Evolutionary conservation across 2,329 filamentous ascomycete species (phyloP).

Genomic region (Phaeosphaeria sp.): DNA sequence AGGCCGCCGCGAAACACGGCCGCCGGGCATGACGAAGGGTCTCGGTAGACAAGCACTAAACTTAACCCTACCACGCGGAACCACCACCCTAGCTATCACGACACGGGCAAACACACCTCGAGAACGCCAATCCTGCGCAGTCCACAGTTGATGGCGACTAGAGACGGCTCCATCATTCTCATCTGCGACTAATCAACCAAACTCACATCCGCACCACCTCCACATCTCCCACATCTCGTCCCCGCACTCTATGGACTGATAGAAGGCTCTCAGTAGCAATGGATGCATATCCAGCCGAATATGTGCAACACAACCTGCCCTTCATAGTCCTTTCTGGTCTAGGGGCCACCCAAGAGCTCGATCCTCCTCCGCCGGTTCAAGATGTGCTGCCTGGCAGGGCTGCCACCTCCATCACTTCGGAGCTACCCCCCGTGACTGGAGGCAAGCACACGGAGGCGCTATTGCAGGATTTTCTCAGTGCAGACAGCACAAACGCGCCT

Average conservation of each 20-base stretch:
- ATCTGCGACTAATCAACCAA: background rate
- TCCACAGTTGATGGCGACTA: background rate
- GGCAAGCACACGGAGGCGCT: constrained; percentile 69
- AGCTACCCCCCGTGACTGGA: constrained; percentile 69
- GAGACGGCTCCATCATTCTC: background rate
- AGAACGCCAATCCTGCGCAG: background rate
- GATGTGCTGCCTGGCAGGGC: constrained; percentile 50
- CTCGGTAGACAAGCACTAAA: background rate
- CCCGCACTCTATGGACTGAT: background rate
- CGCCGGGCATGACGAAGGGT: background rate
- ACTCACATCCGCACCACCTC: background rate
- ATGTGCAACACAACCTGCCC: constrained; percentile 86
- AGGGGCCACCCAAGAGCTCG: constrained; percentile 37
- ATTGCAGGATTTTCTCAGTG: constrained; percentile 68
- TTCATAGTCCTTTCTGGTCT: constrained; percentile 84
- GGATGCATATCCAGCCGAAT: constrained; percentile 81
- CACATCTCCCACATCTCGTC: background rate
- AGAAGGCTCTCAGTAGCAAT: constrained; percentile 54
- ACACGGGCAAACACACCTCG: background rate
- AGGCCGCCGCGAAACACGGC: background rate
- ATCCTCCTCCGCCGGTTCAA: constrained; percentile 54
- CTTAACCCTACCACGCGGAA: background rate
- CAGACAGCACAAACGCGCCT: constrained; percentile 68
- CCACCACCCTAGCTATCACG: background rate
- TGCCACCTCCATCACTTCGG: constrained; percentile 70